Conservation (phyloP, 176 grass and related monocot species). For the Oryza glumipatula region DNA sequence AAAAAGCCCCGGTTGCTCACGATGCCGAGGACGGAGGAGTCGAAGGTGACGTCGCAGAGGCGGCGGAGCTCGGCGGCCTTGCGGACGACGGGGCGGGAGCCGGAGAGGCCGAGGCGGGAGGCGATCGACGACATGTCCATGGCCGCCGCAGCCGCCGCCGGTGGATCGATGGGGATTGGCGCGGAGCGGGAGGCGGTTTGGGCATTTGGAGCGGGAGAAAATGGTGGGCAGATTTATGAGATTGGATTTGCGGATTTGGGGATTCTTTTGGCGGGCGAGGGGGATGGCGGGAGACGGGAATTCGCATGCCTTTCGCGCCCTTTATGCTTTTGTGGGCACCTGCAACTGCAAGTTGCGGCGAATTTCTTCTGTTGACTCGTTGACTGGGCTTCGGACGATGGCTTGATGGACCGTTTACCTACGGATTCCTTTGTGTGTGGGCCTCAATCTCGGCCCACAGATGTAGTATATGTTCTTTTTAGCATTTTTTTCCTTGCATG, state of each 20-base stretch:
- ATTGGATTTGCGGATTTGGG: slow-evolving; percentile 9
- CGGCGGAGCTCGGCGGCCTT: slow-evolving; percentile 95
- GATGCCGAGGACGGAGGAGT: slow-evolving; percentile 90
- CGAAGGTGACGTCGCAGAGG: slow-evolving; percentile 78
- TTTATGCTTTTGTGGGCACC: background rate
- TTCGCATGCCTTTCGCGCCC: slow-evolving; percentile 43
- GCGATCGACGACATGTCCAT: slow-evolving; percentile 91
- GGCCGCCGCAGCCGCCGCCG: slow-evolving; percentile 6
- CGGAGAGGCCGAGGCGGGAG: slow-evolving; percentile 67
- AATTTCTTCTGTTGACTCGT: background rate
- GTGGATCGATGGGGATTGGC: background rate
- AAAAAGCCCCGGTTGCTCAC: background rate
- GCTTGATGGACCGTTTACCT: too few species aligned
- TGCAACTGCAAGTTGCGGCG: background rate
- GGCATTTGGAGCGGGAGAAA: slow-evolving; percentile 48
- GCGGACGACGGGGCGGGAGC: slow-evolving; percentile 57
- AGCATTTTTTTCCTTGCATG: too few species aligned
- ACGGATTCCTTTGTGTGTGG: too few species aligned
- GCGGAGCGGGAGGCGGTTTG: background rate
- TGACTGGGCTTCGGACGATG: background rate
- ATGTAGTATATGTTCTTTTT: too few species aligned
- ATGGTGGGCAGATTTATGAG: slow-evolving; percentile 33
- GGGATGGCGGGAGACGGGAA: slow-evolving; percentile 39
- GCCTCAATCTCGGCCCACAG: too few species aligned
- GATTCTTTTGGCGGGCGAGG: slow-evolving; percentile 51